Conservation (phyloP, 139 green algal genomes). For the Zygnema circumcarinatum region DNA sequence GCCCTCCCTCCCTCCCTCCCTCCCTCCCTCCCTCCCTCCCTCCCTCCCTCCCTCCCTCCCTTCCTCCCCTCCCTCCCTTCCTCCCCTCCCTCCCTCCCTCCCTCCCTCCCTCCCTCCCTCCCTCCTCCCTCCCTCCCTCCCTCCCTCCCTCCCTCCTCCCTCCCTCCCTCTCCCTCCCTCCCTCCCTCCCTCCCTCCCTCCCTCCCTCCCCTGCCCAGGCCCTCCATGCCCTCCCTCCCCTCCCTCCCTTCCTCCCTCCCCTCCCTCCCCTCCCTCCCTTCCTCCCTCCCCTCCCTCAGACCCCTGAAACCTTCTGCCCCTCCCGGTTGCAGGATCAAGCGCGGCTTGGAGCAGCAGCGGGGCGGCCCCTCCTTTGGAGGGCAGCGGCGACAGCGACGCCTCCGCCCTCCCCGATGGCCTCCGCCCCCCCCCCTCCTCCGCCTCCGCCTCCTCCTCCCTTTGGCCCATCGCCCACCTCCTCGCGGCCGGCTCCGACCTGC, state of each 20-base stretch:
- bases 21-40: neutral
- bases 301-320: no score
- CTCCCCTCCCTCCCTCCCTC: neutral
- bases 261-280: neutral
- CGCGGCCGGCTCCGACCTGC: no score
- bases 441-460: no score
- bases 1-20: neutral
- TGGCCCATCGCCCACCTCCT: no score
- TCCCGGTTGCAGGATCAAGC: no score
- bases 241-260: neutral
- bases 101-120: neutral
- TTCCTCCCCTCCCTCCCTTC: neutral
- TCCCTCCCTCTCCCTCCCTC: neutral
- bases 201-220: neutral
- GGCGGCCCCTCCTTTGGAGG: neutral
- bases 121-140: slow-evolving; percentile 17
- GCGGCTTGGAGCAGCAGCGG: neutral
- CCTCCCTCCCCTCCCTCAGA: no score
- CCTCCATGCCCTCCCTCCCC: neutral
- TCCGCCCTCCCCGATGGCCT: no score
- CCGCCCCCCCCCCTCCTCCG: no score
- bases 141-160: neutral
- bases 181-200: slow-evolving; percentile 7
- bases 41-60: neutral
- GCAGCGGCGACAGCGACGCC: neutral